phyloP scores from a whole-genome alignment of 2,329 filamentous ascomycete species.

The Fusarium chlamydosporum region DNA sequence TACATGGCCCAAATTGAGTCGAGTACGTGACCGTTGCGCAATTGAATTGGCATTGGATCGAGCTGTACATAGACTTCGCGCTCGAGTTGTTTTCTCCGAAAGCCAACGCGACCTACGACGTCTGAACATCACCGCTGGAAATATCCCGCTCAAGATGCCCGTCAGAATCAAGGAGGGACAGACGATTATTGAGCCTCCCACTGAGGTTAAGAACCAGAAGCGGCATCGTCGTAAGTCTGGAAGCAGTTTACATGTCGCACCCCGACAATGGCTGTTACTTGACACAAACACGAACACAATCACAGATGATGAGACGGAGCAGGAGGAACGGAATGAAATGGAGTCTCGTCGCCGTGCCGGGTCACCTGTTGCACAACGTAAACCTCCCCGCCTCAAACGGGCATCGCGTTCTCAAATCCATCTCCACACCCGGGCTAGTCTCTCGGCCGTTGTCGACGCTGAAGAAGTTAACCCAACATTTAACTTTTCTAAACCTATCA shows the following conservation, averaged over 20 bases:
- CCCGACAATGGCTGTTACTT: constrained; percentile 55
- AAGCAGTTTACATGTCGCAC: constrained; percentile 61
- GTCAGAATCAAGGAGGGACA: constrained; percentile 34
- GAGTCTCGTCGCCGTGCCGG: constrained; percentile 51
- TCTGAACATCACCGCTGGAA: constrained; percentile 54
- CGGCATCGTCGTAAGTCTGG: constrained; percentile 65
- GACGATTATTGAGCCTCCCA: constrained; percentile 35
- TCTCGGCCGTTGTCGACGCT: constrained; percentile 30
- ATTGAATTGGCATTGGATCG: constrained; percentile 88
- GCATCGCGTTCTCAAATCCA: constrained; percentile 59
- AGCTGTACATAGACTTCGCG: constrained; percentile 77
- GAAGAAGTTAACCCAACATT: constrained; percentile 48
- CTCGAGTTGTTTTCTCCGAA: constrained; percentile 77
- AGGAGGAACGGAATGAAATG: constrained; percentile 62
- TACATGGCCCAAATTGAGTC: constrained; percentile 90
- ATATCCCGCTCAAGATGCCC: constrained; percentile 47
- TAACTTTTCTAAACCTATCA: constrained; percentile 58
- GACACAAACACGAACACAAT: constrained; percentile 55
- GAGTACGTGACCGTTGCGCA: constrained; percentile 87
- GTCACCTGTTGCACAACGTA: constrained; percentile 53
- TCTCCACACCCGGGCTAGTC: constrained; percentile 46
- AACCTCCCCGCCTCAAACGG: constrained; percentile 61
- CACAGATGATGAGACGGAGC: constrained; percentile 62
- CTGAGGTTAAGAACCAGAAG: constrained; percentile 52
- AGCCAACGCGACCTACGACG: constrained; percentile 73